phyloP scores from a whole-genome alignment of 345 rosid species.

The Toxicodendron radicans region DNA sequence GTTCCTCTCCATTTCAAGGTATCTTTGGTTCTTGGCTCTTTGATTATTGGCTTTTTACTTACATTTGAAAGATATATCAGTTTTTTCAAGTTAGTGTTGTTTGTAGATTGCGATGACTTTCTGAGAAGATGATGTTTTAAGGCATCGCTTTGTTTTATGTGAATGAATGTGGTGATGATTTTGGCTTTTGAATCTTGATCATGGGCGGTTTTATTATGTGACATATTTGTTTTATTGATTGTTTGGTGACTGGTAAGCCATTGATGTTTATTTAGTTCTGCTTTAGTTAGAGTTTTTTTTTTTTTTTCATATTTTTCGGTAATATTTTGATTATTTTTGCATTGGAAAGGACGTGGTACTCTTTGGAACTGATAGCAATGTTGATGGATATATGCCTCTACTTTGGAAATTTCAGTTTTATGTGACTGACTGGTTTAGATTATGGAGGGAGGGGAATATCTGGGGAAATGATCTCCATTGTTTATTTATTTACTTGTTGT shows the following conservation, averaged over 20 bases:
- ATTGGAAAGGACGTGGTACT: neutral
- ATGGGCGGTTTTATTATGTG: neutral
- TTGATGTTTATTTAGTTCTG: too few relatives aligned
- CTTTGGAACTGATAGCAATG: too few relatives aligned
- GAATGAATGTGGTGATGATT: neutral
- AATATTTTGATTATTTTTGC: neutral
- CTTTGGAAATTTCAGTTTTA: too few relatives aligned
- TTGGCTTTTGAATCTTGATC: neutral
- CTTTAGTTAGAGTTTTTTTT: too few relatives aligned
- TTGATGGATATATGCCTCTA: too few relatives aligned
- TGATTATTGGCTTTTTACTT: neutral
- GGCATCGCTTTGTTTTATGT: neutral
- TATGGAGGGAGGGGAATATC: neutral
- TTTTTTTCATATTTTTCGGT: neutral
- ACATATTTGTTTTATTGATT: too few relatives aligned
- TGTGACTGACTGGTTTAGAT: neutral
- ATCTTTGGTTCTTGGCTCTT: too few relatives aligned
- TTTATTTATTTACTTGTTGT: too few relatives aligned
- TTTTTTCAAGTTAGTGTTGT: neutral
- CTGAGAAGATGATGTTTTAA: neutral
- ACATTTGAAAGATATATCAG: neutral
- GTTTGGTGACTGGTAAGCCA: too few relatives aligned
- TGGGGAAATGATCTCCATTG: neutral
- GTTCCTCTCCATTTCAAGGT: constrained; percentile 93
- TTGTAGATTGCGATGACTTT: neutral